Base-by-base conservation (phyloP, 306 rosid genomes). In the Rosa rugosa region DNA sequence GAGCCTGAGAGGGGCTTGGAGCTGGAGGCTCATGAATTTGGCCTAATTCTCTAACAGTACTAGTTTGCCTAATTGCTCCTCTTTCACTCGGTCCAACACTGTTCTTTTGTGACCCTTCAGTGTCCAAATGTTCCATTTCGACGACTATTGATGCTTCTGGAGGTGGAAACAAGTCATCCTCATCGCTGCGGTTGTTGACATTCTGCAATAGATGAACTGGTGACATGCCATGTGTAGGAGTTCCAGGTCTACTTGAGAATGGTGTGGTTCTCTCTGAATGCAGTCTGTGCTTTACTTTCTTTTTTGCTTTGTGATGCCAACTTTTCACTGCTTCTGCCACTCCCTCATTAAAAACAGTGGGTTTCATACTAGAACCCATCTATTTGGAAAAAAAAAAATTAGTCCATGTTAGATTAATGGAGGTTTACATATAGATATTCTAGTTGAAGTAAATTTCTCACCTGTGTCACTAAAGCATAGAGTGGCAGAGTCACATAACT, bases 401-500 rank as follows among this genome's bases (percentile, higher is more conserved):
- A 38, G 25, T 64, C 56, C 27, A 31, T 7, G 81, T 8, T 71
- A 53, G 50, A 42, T 36, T 42, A 53, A 44, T 38, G 17, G 54
- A 45, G 47, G 11, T 62, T 63, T 40, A 41, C 62, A n/a, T 57
- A 54, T 41, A 46, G 69, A 44, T 72, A 49, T 14, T 40, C 14
- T 11, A 14, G 22, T 65, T 76, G n/a, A 69, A 23, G 42, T 45
- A 9, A 13, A 34, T 27, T 72, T 76, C 69, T 86, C 25, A 92
- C 98, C 91, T 92, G 99, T 57, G 97, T 94, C 10, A 94, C 99
- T 62, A 94, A 83, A 71, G 97, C 99, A 77, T 94, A 94, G 66
- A 92, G 95, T 63, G 99, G 99, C 71, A 94, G 75, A 47, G 97
- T 94, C 80, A 84, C 92, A 71, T 94, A 94, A 70, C 97, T 94